Base-by-base conservation (phyloP, 2,329 filamentous ascomycete species). In the Fusarium phyllophilum region DNA sequence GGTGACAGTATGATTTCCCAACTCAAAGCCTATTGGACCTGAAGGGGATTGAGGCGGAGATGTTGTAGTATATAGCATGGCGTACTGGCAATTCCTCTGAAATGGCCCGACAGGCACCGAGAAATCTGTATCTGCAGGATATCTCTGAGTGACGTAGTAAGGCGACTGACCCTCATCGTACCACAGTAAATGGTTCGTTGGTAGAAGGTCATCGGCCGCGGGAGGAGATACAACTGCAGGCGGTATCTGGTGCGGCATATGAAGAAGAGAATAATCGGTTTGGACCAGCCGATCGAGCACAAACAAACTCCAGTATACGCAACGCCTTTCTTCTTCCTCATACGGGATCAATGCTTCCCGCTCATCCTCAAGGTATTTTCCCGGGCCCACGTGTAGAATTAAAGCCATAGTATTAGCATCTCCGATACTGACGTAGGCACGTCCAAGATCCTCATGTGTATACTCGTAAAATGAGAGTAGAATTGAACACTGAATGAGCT, bases 401-500 rank as follows among this genome's bases (percentile, higher is more conserved):
- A 80, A 75, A 20, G 81, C 80, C 46, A 80, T 80, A 2, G 81
- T 80, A 22, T 80, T 81, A 1, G 82, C 80, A 68, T 85, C 83
- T 26, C 82, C 83, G 15, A 85, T 78, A 3, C 83, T 85, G 17
- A 82, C 73, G 58, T 85, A 85, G n/a, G 84, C 83, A 12, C 82
- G 78, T n/a, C 76, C 73, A 8, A 82, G 79, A 26, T 84, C 80
- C 34, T 84, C 83, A 60, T 85, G 84, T 1, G 82, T 84, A 62
- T 85, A 84, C 68, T 85, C 84, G 72, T 83, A 85, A 38, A 85
- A 75, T 10, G 83, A 81, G 36, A 85, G 72, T 58, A 85, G 69
- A 12, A 83, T 78, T 20, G 81, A 82, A 58, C 81, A 83, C 71
- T 85, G 84, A 17, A 85, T 75, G 17, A 84, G 75, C 76, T 83